Base-by-base conservation (phyloP, 805 yeast species). In the Lachancea waltii region DNA sequence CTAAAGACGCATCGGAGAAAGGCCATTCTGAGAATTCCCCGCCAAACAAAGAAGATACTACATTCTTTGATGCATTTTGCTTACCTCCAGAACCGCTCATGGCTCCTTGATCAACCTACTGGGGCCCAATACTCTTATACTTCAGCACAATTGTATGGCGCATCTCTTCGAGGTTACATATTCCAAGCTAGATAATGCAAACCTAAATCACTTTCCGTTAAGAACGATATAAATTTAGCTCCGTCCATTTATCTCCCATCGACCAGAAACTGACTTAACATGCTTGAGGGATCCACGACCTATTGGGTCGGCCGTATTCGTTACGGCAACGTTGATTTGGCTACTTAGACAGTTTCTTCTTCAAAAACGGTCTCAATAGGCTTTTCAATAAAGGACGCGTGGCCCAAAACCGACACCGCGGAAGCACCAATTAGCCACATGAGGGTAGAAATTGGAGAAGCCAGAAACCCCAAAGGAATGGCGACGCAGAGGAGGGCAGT, bases 311-410 rank as follows among this genome's bases (percentile, higher is more conserved):
- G n/a, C n/a, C n/a, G n/a, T n/a, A n/a, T n/a, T n/a, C n/a, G n/a
- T n/a, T n/a, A n/a, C n/a, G n/a, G n/a, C n/a, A n/a, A n/a, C n/a
- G n/a, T n/a, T n/a, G n/a, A n/a, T n/a, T n/a, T 25, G 19, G 19
- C 9, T 25, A 19, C 15, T 41, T 42, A 58, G 13, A 58, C 63
- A 15, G 62, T 45, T 41, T 82, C 85, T 58, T 86, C 96, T 56
- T 87, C 92, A 57, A 90, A 92, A 14, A 90, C 89, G 26, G 90
- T 79, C 66, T 92, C 97, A 44, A 89, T 80, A 15, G 98, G 98
- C 65, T 90, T 92, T 58, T 92, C 97, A 75, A 92, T 71, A 46
- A 90, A 68, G 3, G 89, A 70, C 32, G 97, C 98, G 62, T 92
- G 98, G 3, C 86, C 73, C 33, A 87, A 65, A 28, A 90, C 84